Evolutionary conservation across 2,329 filamentous ascomycete species (phyloP), one percentile per base, ranked within the genome.

Genomic region (Neopestalotiopsis sp.): DNA sequence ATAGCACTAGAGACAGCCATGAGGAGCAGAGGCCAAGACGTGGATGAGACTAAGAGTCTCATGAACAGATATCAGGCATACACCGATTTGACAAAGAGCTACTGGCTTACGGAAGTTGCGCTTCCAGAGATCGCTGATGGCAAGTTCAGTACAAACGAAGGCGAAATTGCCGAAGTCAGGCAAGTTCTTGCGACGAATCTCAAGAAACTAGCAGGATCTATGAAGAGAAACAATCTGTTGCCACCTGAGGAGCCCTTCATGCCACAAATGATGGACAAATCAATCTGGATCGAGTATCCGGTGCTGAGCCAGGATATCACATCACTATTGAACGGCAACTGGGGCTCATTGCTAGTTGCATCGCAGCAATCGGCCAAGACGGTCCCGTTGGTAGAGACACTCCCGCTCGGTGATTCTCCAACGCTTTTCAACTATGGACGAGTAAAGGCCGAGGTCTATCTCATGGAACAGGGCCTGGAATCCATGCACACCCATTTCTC

Each of bases 221-320:
- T 97, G 92, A 91, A 92, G 78, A 87, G 93, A 66, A 97, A 97
- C 75, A 89, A 91, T 28, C 90, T 96, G 68, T 84, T 97, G 73
- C 91, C 94, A 0, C 88, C 91, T 0, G 87, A 91, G 67, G 88
- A 91, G 62, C 83, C 89, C 0, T 87, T 91, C 58, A 84, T 95
- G n/a, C 91, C 92, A 1, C 92, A 94, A 74, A 90, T 90, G 1
- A 90, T 95, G 70, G 92, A 97, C 76, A 93, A 93, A 67, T 89
- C 88, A 0, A 92, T 97, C 53, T 97, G 94, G 94, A 78, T 95
- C 17, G 87, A 91, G 68, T 96, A 97, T 74, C 93, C 94, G 0
- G 82, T 86, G 10, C 87, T 95, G 71, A 90, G 90, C 30, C 87
- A 92, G 20, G 92, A 95, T 74, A 89, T 94, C 68, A 83, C 90